These are phyloP conservation scores for Diaporthe australafricana DNA, from an alignment of 2,329 filamentous ascomycete species.

Conservation along the genomic window DNA sequence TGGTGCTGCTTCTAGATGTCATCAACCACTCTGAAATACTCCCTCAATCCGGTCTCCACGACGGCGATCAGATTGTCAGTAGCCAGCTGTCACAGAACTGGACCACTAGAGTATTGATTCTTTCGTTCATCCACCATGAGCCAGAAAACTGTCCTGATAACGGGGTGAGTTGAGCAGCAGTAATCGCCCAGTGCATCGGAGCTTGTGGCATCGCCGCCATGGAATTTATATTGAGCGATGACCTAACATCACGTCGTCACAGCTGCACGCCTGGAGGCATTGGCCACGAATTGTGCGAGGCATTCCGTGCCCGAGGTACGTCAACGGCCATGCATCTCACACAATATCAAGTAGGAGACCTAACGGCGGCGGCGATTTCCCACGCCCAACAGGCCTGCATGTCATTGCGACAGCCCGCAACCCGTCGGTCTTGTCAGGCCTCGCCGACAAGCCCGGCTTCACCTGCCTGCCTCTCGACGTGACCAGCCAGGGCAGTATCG, in stretches of 20 bases:
- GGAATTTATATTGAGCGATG: too few species aligned
- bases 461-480: slow-evolving; percentile 65
- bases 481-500: slow-evolving; percentile 63
- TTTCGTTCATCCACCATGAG: neutral
- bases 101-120: too few species aligned
- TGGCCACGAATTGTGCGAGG: slow-evolving; percentile 63
- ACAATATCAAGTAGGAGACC: too few species aligned
- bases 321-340: neutral
- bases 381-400: slow-evolving; percentile 56
- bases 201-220: neutral
- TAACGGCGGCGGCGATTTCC: neutral
- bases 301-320: slow-evolving; percentile 64
- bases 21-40: too few species aligned
- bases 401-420: slow-evolving; percentile 69
- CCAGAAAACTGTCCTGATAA: slow-evolving; percentile 13
- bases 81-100: too few species aligned
- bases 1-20: too few species aligned
- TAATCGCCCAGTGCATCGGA: neutral
- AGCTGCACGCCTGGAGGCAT: slow-evolving; percentile 71
- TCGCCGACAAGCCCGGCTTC: slow-evolving; percentile 57
- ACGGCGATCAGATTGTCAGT: too few species aligned
- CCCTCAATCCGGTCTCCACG: too few species aligned
- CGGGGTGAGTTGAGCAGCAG: neutral
- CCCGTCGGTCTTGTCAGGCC: slow-evolving; percentile 57
- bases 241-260: neutral